Base-by-base conservation (phyloP, 2,329 filamentous ascomycete species). In the Huntiella bhutanensis region DNA sequence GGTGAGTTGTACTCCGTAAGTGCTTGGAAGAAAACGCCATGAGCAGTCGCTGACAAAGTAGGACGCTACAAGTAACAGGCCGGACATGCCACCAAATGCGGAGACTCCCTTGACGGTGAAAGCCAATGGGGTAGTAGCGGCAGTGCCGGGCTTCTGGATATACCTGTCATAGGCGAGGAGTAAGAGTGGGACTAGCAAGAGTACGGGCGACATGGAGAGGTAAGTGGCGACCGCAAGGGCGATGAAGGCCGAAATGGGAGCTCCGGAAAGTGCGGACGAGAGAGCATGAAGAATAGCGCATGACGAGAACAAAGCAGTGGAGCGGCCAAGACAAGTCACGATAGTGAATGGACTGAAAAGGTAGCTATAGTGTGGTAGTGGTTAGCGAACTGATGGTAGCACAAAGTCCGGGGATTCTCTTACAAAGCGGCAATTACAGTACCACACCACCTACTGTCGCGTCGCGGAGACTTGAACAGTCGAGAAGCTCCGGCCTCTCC, bases 301-400 rank as follows among this genome's bases (percentile, higher is more conserved):
- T 48, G 83, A 91, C 1, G 86, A 87, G 59, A 98, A 88, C 49
- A 88, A 77, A 51, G 77, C 83, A 0, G 88, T 95, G 1, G 91
- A 83, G 36, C 88, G 81, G 19, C 82, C 88, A 49, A 98, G 71
- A 59, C 88, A 96, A 13, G 86, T 87, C 39, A 86, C 77, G 51
- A 98, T 75, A 1, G 87, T 93, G 58, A 94, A 93, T 0, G 91
- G 91, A 59, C 92, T 96, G 64, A 96, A 88, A 2, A 98, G 73
- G 58, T 84, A 96, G 53, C 84, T 91, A 46, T 15, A 33, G 28
- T 8, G 32, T 7, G 7, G 5, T 7, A 35, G 55, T 33, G 53
- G 49, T 41, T n/a, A 33, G 12, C 4, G 28, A 12, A 28, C 22
- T 28, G n/a, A 12, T 8, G 13, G 32, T 8, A 11, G 10, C 22